phyloP scores from a whole-genome alignment of 1,139 yeast genomes.

The Lodderomyces jiufengensis region DNA sequence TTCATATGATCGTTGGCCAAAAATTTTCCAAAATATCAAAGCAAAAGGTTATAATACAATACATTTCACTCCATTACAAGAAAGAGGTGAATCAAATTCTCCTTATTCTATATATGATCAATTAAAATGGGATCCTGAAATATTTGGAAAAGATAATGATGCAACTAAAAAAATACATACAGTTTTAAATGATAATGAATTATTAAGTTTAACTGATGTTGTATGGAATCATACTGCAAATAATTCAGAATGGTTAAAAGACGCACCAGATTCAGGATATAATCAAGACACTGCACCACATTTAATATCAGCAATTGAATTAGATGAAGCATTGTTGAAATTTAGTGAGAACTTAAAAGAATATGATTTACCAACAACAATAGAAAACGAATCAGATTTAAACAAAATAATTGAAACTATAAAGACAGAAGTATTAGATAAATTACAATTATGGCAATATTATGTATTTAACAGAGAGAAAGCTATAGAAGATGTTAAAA shows the following conservation, averaged over 20 bases:
- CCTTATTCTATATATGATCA: slow-evolving; percentile 93
- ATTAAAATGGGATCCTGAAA: slow-evolving; percentile 62
- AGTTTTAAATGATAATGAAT: slow-evolving; percentile 53
- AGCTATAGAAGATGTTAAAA: slow-evolving; percentile 21
- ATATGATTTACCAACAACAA: slow-evolving; percentile 57
- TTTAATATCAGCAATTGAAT: slow-evolving; percentile 74
- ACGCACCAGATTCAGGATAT: slow-evolving; percentile 90
- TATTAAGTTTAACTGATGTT: slow-evolving; percentile 82
- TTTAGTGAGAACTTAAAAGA: slow-evolving; percentile 55
- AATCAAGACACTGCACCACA: slow-evolving; percentile 87
- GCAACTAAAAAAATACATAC: slow-evolving; percentile 27
- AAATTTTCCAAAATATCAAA: slow-evolving; percentile 56
- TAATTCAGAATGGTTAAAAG: slow-evolving; percentile 79
- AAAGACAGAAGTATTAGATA: slow-evolving; percentile 60
- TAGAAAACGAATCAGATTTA: slow-evolving; percentile 53
- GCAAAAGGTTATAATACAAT: slow-evolving; percentile 89
- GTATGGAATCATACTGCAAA: slow-evolving; percentile 95
- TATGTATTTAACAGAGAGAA: slow-evolving; percentile 62
- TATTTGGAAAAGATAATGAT: slow-evolving; percentile 43
- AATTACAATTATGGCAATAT: slow-evolving; percentile 79
- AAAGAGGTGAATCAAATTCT: slow-evolving; percentile 84
- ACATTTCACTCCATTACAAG: slow-evolving; percentile 91
- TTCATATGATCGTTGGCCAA: slow-evolving; percentile 58
- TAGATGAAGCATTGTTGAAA: slow-evolving; percentile 64
- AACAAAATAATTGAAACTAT: slow-evolving; percentile 61